Evolutionary conservation across 176 grass and related monocot genomes (phyloP).

Genomic region (maize (Zea mays)): DNA sequence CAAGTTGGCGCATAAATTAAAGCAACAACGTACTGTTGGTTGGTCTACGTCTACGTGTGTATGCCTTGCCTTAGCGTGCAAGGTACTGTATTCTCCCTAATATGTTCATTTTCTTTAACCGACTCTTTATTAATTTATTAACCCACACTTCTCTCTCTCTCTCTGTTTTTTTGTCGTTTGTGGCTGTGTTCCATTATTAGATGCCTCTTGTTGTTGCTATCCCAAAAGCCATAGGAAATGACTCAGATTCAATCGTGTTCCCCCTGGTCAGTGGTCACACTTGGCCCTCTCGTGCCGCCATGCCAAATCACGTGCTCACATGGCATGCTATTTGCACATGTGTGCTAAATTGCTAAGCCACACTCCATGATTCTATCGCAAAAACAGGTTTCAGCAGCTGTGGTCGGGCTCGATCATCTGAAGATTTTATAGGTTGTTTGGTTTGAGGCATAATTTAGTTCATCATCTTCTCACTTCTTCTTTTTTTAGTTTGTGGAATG

Average conservation of each 20-base stretch:
- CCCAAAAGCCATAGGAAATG: background rate
- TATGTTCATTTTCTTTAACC: no score
- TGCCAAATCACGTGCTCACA: background rate
- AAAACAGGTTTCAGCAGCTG: no score
- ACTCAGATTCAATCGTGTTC: no score
- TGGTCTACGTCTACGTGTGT: no score
- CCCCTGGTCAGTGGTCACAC: background rate
- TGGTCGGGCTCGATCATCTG: no score
- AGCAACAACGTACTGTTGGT: no score
- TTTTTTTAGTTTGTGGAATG: no score
- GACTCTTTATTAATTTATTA: background rate
- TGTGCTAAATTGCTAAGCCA: background rate
- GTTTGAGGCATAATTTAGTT: no score
- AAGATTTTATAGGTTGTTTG: no score
- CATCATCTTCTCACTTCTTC: no score
- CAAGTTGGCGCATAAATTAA: background rate
- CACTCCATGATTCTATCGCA: background rate
- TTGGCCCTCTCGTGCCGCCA: background rate
- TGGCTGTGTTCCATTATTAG: background rate
- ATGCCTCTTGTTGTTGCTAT: background rate
- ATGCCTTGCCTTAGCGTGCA: constrained; percentile 26
- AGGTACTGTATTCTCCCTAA: background rate
- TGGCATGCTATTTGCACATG: background rate
- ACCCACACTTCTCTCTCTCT: no score
- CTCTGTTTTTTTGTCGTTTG: no score